Percentiles rank a stretch among this genome's conserved stretches.
Conservation (phyloP, 169 alveolate genomes). For the Plasmodium coatneyi region DNA sequence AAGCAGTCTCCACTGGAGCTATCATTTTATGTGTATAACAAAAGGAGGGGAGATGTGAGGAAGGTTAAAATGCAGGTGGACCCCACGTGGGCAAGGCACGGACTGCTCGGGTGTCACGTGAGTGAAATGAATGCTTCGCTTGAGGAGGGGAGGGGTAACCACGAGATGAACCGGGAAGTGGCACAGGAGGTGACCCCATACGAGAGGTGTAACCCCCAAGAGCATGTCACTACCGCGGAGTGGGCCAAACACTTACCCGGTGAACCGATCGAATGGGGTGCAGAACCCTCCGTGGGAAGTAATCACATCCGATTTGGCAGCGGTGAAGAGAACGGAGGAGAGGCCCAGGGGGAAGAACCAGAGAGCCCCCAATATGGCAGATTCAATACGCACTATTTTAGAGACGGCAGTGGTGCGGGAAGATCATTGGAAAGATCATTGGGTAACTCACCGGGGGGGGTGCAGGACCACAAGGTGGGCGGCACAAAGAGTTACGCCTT, state of each 20-base stretch:
- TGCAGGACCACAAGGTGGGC: not conserved
- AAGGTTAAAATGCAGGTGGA: slow-evolving; percentile 72
- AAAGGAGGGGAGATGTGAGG: slow-evolving; percentile 76
- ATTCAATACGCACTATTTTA: not conserved
- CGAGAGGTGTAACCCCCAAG: not conserved
- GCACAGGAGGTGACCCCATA: not conserved
- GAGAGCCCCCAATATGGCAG: not conserved
- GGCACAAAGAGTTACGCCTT: not conserved
- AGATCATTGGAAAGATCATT: not conserved
- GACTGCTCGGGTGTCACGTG: slow-evolving; percentile 80
- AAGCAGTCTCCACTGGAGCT: not conserved
- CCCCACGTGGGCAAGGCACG: slow-evolving; percentile 79
- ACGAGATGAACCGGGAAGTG: not conserved
- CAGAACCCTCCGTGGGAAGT: not conserved
- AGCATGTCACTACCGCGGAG: not conserved
- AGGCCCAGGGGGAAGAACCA: not conserved
- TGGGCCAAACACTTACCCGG: not conserved
- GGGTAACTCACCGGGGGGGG: not conserved
- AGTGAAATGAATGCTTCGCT: slow-evolving; percentile 76
- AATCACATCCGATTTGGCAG: not conserved
- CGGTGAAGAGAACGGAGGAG: not conserved
- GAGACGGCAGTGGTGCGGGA: not conserved
- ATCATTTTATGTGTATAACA: slow-evolving; percentile 75
- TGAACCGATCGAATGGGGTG: not conserved
- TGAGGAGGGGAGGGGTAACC: not conserved